These are phyloP conservation scores for Kregervanrija fluxuum DNA, from an alignment of 805 yeast genomes.

Conservation along the genomic window DNA sequence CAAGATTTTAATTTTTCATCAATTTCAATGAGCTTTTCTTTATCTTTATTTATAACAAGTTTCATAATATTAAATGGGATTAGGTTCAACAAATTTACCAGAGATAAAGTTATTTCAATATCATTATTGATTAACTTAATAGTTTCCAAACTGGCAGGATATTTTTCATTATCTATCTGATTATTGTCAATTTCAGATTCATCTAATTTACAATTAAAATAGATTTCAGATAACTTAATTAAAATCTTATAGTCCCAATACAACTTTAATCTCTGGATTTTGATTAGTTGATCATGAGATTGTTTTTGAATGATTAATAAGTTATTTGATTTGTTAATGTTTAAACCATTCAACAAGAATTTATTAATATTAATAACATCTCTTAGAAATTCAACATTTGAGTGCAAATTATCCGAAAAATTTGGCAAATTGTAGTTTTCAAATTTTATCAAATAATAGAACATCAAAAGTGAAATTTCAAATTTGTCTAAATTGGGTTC, in stretches of 20 bases:
- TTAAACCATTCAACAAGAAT: slow-evolving; percentile 35
- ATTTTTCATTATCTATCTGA: slow-evolving; percentile 13
- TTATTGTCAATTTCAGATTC: slow-evolving; percentile 9
- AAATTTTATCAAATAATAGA: slow-evolving; percentile 39
- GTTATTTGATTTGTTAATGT: slow-evolving; percentile 28
- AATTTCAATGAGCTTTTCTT: slow-evolving; percentile 11
- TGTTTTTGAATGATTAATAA: slow-evolving; percentile 1
- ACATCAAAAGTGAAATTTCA: slow-evolving; percentile 42
- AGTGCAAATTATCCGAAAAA: slow-evolving; percentile 23
- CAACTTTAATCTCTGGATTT: slow-evolving; percentile 31
- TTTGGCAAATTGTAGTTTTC: slow-evolving; percentile 21
- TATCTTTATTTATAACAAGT: slow-evolving; percentile 12
- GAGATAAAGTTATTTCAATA: slow-evolving; percentile 26
- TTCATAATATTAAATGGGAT: slow-evolving; percentile 25
- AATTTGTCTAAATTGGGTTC: slow-evolving; percentile 40
- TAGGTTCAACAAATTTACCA: slow-evolving; percentile 26
- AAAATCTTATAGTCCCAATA: slow-evolving; percentile 39
- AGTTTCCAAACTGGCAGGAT: slow-evolving; percentile 29
- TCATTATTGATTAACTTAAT: slow-evolving; percentile 28
- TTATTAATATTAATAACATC: slow-evolving; percentile 38
- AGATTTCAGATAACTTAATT: slow-evolving; percentile 21
- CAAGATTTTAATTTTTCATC: slow-evolving; percentile 23
- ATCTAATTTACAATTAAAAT: slow-evolving; percentile 15
- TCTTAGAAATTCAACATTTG: slow-evolving; percentile 27
- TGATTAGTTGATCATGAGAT: slow-evolving; percentile 14